Percentiles rank a stretch among this genome's conserved stretches.
Conservation (phyloP, 768 basidiomycete genomes). For the Pisolithus sp. region DNA sequence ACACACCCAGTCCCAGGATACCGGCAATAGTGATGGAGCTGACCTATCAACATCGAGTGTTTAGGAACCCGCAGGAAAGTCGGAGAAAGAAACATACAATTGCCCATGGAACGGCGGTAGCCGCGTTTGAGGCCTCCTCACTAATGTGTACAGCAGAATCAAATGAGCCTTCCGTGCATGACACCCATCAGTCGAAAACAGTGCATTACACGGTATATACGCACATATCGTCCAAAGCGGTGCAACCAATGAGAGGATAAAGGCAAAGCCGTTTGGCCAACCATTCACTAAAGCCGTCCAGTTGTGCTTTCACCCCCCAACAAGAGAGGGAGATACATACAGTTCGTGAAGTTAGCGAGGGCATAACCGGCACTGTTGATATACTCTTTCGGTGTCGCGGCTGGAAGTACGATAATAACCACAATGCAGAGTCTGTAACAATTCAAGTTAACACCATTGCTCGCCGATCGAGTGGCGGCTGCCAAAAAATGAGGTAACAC, state of each 20-base stretch:
- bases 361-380: slow-evolving; percentile 58
- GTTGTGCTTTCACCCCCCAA: background rate
- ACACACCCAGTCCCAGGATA: slow-evolving; percentile 41
- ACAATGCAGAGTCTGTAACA: slow-evolving; percentile 48
- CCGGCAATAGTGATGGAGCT: slow-evolving; percentile 37
- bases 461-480: no score
- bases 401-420: slow-evolving; percentile 65
- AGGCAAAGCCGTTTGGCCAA: slow-evolving; percentile 46
- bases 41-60: slow-evolving; percentile 11
- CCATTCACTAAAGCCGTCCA: slow-evolving; percentile 24
- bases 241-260: slow-evolving; percentile 44
- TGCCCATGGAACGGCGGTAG: slow-evolving; percentile 51
- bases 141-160: slow-evolving; percentile 50
- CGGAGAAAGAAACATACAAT: slow-evolving; percentile 31
- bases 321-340: slow-evolving; percentile 27
- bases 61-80: background rate
- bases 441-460: background rate
- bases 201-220: slow-evolving; percentile 3
- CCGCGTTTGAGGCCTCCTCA: slow-evolving; percentile 50
- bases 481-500: slow-evolving; percentile 5
- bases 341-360: slow-evolving; percentile 54
- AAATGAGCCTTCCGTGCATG: slow-evolving; percentile 29
- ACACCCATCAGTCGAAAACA: background rate
- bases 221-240: slow-evolving; percentile 43
- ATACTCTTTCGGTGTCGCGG: slow-evolving; percentile 51